Evolutionary conservation across 768 basidiomycete genomes (phyloP).

Genomic region (Neoboletus brunneissimus): DNA sequence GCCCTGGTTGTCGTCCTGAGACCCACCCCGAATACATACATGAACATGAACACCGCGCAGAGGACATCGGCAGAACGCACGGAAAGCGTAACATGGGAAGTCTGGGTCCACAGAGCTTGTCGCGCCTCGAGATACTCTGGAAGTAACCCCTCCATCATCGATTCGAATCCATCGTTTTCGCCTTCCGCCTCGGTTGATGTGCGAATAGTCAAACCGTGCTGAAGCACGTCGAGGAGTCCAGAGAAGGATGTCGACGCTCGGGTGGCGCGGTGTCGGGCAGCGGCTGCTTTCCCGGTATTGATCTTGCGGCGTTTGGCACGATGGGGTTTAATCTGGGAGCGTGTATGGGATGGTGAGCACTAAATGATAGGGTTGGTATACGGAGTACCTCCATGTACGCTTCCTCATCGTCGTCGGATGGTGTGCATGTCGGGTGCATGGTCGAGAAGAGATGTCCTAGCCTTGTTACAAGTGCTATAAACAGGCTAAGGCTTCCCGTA

Average conservation of each 20-base stretch:
- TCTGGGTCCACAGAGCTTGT: conserved; percentile 20
- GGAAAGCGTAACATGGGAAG: conserved; percentile 8
- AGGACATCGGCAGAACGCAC: conserved; percentile 9
- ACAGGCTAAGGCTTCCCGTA: no score
- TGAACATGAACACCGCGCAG: not conserved
- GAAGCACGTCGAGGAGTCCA: conserved; percentile 19
- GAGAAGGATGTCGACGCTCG: conserved; percentile 19
- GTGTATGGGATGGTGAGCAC: not conserved
- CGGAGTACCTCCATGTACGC: conserved; percentile 20
- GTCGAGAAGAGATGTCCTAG: not conserved
- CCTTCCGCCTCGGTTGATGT: not conserved
- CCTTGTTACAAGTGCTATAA: no score
- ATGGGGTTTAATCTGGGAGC: conserved; percentile 9
- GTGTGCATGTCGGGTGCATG: conserved; percentile 1
- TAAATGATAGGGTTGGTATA: no score
- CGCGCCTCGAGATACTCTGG: conserved; percentile 36
- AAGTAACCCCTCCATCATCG: conserved; percentile 31
- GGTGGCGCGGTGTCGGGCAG: conserved; percentile 10
- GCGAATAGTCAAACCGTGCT: conserved; percentile 1
- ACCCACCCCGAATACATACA: not conserved
- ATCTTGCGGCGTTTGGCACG: conserved; percentile 29
- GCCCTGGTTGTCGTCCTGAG: conserved; percentile 11
- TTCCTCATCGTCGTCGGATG: conserved; percentile 23
- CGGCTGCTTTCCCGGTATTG: conserved; percentile 16
- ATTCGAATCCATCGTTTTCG: conserved; percentile 32